Percentiles rank a stretch among this genome's conserved stretches.
phyloP scores from a whole-genome alignment of 2,329 filamentous ascomycete species.

The Pseudogymnoascus sp. region DNA sequence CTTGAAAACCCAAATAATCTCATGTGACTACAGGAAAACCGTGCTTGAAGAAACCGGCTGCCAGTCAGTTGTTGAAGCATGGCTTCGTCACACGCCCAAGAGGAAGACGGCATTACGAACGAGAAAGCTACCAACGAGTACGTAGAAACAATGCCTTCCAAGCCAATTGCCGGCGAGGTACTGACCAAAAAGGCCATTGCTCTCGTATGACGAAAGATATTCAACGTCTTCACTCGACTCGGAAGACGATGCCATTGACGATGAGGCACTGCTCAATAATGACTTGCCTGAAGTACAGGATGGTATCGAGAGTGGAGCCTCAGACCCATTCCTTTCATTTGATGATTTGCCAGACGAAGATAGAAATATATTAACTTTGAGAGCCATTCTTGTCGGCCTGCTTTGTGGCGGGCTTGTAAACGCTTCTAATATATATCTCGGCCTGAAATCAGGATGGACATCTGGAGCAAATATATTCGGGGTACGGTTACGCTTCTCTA shows the following conservation, averaged over 20 bases:
- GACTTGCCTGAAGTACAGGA: not conserved
- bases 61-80: not conserved
- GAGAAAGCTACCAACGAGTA: constrained; percentile 5
- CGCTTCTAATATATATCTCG: constrained; percentile 3
- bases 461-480: constrained; percentile 2
- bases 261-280: not conserved
- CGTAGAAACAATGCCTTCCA: not conserved
- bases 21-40: not conserved
- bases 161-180: not conserved
- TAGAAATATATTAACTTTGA: constrained; percentile 1
- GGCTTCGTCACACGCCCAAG: not conserved
- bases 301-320: not conserved
- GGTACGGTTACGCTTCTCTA: not conserved
- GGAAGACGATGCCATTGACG: not conserved
- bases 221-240: not conserved
- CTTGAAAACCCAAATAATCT: not conserved
- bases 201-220: not conserved
- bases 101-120: not conserved
- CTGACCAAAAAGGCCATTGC: not conserved
- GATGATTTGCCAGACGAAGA: constrained; percentile 5
- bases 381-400: not conserved
- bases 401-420: constrained; percentile 5
- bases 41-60: not conserved
- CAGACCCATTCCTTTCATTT: not conserved
- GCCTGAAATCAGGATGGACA: constrained; percentile 1